Evolutionary conservation across 768 basidiomycete genomes (phyloP).

Genomic region (Naganishia kalamii): DNA sequence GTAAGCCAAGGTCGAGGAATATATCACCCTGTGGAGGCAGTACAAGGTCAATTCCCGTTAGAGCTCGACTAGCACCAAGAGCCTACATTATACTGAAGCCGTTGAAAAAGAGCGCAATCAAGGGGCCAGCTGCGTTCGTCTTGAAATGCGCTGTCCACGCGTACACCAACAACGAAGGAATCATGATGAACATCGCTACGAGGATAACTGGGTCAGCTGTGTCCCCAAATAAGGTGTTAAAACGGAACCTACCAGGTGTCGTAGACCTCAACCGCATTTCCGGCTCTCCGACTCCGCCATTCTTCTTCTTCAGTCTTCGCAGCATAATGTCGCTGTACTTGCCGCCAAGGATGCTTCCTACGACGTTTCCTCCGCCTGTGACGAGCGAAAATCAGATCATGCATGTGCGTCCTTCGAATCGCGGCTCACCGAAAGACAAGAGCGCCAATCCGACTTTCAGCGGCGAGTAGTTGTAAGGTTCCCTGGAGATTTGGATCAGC

Average conservation of each 20-base stretch:
- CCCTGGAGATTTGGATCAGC: conserved; percentile 24
- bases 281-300: conserved; percentile 55
- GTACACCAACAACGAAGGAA: conserved; percentile 61
- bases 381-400: conserved; percentile 55
- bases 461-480: conserved; percentile 61
- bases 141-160: conserved; percentile 68
- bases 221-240: background rate
- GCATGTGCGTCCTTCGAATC: background rate
- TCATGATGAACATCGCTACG: conserved; percentile 55
- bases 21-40: conserved; percentile 52
- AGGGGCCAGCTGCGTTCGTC: conserved; percentile 61
- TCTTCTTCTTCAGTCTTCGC: conserved; percentile 48
- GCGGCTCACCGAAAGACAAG: conserved; percentile 57
- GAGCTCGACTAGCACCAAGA: background rate
- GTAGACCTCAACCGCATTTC: conserved; percentile 47
- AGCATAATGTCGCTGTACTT: conserved; percentile 57
- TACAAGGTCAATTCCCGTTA: background rate
- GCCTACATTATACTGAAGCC: conserved; percentile 71
- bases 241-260: background rate
- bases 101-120: conserved; percentile 63
- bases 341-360: conserved; percentile 58
- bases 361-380: conserved; percentile 58
- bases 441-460: conserved; percentile 70
- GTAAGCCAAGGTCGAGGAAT: conserved; percentile 69
- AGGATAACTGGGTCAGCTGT: background rate